A percentile compares a stretch with the other conserved stretches of the same genome.
These are phyloP conservation scores for Clarireedia sp. DNA, from an alignment of 2,329 filamentous ascomycete species.

Conservation along the genomic window DNA sequence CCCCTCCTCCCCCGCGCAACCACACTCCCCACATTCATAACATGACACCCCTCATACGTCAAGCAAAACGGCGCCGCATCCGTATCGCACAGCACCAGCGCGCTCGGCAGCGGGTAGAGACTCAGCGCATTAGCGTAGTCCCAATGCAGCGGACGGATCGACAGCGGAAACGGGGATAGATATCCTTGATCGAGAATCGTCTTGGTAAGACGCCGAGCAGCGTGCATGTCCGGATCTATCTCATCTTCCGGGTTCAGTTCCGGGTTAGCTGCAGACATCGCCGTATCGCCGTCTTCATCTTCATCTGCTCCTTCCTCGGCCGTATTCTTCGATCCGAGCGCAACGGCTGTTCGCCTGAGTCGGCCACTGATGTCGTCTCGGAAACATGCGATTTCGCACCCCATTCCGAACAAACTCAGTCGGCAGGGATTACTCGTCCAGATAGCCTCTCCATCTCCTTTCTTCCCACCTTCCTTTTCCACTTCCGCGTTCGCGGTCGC, in stretches of 20 bases:
- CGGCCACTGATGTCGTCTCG: slow-evolving; percentile 79
- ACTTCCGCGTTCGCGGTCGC: slow-evolving; percentile 66
- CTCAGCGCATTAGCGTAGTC: slow-evolving; percentile 71
- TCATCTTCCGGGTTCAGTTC: slow-evolving; percentile 6
- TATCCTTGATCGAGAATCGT: slow-evolving; percentile 87
- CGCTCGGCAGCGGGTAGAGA: slow-evolving; percentile 81
- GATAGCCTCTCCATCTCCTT: slow-evolving; percentile 61
- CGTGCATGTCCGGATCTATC: slow-evolving; percentile 36
- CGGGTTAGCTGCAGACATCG: slow-evolving; percentile 6
- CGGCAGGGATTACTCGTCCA: slow-evolving; percentile 87
- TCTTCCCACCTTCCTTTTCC: slow-evolving; percentile 40
- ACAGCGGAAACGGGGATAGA: slow-evolving; percentile 77
- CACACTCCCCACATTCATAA: slow-evolving; percentile 83
- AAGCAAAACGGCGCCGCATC: slow-evolving; percentile 76
- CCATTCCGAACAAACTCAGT: slow-evolving; percentile 76
- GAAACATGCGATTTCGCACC: slow-evolving; percentile 80
- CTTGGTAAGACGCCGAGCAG: slow-evolving; percentile 74
- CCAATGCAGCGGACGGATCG: slow-evolving; percentile 78
- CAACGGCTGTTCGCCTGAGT: slow-evolving; percentile 67
- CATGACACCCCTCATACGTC: slow-evolving; percentile 91
- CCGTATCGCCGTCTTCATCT: slow-evolving; percentile 21
- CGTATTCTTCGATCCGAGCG: slow-evolving; percentile 41
- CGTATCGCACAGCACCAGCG: slow-evolving; percentile 73
- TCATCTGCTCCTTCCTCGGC: slow-evolving; percentile 17
- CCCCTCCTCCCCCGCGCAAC: slow-evolving; percentile 61